Base-by-base conservation (phyloP, 2,329 filamentous ascomycete genomes). In the Trichophyton schoenleinii region DNA sequence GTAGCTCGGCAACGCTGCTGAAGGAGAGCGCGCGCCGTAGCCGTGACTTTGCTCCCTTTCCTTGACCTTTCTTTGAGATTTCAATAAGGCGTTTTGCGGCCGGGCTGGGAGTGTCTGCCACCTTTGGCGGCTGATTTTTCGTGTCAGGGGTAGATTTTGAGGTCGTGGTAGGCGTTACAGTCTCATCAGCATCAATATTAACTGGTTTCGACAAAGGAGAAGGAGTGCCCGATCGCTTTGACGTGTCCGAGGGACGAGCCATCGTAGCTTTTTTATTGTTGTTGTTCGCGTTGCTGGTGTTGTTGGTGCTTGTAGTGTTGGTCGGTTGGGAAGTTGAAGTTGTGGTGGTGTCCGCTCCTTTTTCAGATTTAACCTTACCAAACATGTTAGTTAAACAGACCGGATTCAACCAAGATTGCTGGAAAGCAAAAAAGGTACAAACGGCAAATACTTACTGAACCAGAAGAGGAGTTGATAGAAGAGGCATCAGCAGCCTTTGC, bases 1-100 rank as follows among this genome's bases (percentile, higher is more conserved):
- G 83, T 57, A 99, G 84, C 71, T 99, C 94, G 7, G 92, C 89
- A 48, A 91, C 89, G 72, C 92, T 97, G 58, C 94, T 91, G 74
- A 99, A 99, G 0, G 94, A 99, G 69, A 99, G 96, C 0, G 94
- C 94, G 67, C 94, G 83, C 61, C 94, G 85, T 63, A 99, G 79
- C 66, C 91, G 82, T 1, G 87, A 89, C 76, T 96, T 96, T 76
- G 86, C 90, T 71, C 90, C 91, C 65, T 86, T 82, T 70, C 84
- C 88, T 31, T 79, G 79, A 60, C 89, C 89, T 70, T 88, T 92
- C 66, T 92, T 88, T 63, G 87, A 92, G 61, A 97, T 80, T n/a
- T 91, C 90, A 53, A 88, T 85, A 44, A 97, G 81, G 62, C 95
- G 90, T 72, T 90, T 87, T 13, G 88, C 87, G 20, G 92, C 92